These are phyloP conservation scores for Petrea volubilis DNA, from an alignment of 257 asterid species.

Conservation along the genomic window DNA sequence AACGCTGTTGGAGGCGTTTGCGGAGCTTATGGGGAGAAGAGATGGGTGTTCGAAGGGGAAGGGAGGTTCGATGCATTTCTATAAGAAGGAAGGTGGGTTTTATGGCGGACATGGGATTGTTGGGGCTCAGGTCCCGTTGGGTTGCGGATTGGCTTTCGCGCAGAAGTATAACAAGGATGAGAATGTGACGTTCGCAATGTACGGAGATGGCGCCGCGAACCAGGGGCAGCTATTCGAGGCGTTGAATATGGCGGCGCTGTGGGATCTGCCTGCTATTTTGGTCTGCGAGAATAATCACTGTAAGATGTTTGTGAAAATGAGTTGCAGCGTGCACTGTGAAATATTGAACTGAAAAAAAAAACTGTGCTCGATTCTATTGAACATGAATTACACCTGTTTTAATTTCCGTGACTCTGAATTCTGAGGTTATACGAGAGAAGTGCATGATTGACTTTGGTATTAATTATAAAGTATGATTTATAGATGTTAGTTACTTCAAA, in stretches of 20 bases:
- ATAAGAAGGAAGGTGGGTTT: slow-evolving; percentile 80
- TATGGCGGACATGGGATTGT: slow-evolving; percentile 98
- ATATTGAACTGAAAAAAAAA: not conserved
- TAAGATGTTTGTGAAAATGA: slow-evolving; percentile 39
- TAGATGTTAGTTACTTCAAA: not conserved
- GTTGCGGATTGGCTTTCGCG: slow-evolving; percentile 89
- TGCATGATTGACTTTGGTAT: not conserved
- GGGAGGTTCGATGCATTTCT: slow-evolving; percentile 98
- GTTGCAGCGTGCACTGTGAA: not conserved
- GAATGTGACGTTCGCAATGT: slow-evolving; percentile 75
- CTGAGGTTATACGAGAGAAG: not conserved
- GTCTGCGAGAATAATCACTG: slow-evolving; percentile 99
- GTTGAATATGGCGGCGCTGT: slow-evolving; percentile 90
- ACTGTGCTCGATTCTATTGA: not conserved
- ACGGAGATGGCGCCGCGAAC: slow-evolving; percentile 98
- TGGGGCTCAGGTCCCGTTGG: slow-evolving; percentile 94
- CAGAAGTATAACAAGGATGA: slow-evolving; percentile 93
- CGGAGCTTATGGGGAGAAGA: slow-evolving; percentile 91
- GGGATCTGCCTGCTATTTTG: slow-evolving; percentile 96
- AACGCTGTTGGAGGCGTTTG: slow-evolving; percentile 56
- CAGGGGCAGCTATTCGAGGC: slow-evolving; percentile 99
- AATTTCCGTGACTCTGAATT: not conserved
- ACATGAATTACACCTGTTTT: slow-evolving; percentile 18
- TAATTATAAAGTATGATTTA: slow-evolving; percentile 7
- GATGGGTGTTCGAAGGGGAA: slow-evolving; percentile 92